Conservation (phyloP, 768 basidiomycete genomes). For the Auriculariales sp. region DNA sequence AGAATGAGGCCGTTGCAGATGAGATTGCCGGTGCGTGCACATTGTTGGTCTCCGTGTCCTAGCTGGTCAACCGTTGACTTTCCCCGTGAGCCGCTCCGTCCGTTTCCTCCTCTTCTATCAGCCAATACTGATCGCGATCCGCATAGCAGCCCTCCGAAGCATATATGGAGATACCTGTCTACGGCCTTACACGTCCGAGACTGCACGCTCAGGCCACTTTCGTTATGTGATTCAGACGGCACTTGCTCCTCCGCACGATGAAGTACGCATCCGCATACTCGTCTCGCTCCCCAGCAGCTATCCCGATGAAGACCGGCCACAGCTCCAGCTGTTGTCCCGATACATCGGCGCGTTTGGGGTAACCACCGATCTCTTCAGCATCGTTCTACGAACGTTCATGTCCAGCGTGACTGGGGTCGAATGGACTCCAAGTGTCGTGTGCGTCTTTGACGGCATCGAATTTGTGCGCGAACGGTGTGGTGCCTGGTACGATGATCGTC, state of each 20-base stretch:
- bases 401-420: constrained; percentile 56
- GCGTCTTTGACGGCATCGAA: constrained; percentile 81
- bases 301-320: constrained; percentile 44
- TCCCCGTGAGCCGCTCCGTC: too few relatives aligned
- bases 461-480: constrained; percentile 51
- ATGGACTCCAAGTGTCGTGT: constrained; percentile 57
- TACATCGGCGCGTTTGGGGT: constrained; percentile 73
- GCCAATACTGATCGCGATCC: neutral
- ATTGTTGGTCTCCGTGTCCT: neutral
- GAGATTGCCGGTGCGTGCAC: constrained; percentile 28
- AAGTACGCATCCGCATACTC: constrained; percentile 19
- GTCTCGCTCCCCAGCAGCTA: constrained; percentile 38
- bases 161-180: constrained; percentile 66
- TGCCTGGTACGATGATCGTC: constrained; percentile 56
- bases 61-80: too few relatives aligned
- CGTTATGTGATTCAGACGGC: constrained; percentile 52
- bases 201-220: constrained; percentile 20
- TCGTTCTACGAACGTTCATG: constrained; percentile 66
- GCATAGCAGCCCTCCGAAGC: constrained; percentile 48
- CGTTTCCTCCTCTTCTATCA: too few relatives aligned
- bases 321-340: constrained; percentile 39
- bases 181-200: constrained; percentile 24
- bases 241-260: constrained; percentile 36
- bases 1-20: constrained; percentile 23
- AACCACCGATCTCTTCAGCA: constrained; percentile 59